Conservation (phyloP, 306 rosid species). For the Malus fusca region DNA sequence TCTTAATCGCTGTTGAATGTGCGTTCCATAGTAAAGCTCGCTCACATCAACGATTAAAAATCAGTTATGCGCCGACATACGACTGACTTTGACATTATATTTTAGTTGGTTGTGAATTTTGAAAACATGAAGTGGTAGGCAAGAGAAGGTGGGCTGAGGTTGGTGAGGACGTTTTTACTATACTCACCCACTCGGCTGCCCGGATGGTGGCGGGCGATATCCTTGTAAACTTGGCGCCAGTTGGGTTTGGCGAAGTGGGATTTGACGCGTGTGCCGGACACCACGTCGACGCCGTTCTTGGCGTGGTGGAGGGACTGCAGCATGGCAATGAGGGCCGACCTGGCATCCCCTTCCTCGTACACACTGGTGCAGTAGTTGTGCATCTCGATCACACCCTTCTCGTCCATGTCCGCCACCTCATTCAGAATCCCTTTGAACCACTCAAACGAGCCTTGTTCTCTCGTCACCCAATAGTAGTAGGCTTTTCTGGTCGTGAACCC, state of each 20-base stretch:
- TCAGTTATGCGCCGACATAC: not conserved
- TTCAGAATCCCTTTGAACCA: slow-evolving; percentile 55
- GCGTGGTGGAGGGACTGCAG: slow-evolving; percentile 53
- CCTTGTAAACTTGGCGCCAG: slow-evolving; percentile 50
- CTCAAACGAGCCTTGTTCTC: slow-evolving; percentile 55
- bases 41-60: not conserved
- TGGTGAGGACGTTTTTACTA: not conserved
- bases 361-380: slow-evolving; percentile 62
- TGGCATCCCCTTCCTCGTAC: slow-evolving; percentile 57
- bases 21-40: not conserved
- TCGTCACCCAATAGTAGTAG: slow-evolving; percentile 49
- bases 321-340: slow-evolving; percentile 55
- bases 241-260: slow-evolving; percentile 56
- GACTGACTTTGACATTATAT: not conserved
- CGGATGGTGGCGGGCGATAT: slow-evolving; percentile 44
- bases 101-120: not conserved
- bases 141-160: not conserved
- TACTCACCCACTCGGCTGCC: slow-evolving; percentile 31
- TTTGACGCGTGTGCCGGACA: slow-evolving; percentile 48
- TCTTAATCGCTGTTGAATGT: not conserved
- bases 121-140: not conserved
- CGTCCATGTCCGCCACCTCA: slow-evolving; percentile 56
- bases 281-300: slow-evolving; percentile 51
- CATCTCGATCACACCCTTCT: slow-evolving; percentile 33
- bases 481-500: slow-evolving; percentile 38